phyloP scores from a whole-genome alignment of 2,329 filamentous ascomycete genomes.

The Botrytis cinerea region DNA sequence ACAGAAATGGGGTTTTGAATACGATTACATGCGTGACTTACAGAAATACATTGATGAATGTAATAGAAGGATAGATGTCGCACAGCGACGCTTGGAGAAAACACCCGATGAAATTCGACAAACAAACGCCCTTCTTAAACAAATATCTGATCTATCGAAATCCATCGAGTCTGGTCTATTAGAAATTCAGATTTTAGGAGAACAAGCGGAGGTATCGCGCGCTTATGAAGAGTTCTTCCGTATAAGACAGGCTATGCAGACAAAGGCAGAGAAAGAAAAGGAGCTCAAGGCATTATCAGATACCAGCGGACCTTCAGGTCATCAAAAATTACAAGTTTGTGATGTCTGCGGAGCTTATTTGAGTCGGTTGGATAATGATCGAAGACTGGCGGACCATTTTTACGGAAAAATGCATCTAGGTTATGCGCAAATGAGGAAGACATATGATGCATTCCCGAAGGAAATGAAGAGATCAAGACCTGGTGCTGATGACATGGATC shows the following conservation, averaged over 20 bases:
- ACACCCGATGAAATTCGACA: conserved; percentile 96
- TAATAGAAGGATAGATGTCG: conserved; percentile 87
- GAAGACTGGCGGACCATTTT: conserved; percentile 92
- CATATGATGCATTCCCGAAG: conserved; percentile 81
- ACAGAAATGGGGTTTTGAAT: conserved; percentile 77
- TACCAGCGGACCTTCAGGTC: conserved; percentile 87
- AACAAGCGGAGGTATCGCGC: conserved; percentile 75
- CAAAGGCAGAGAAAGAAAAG: conserved; percentile 80
- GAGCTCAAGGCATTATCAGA: conserved; percentile 90
- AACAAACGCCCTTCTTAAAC: conserved; percentile 85
- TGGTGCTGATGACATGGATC: conserved; percentile 54
- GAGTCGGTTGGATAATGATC: conserved; percentile 88
- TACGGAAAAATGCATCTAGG: conserved; percentile 99
- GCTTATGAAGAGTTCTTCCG: conserved; percentile 88
- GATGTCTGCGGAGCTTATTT: conserved; percentile 97
- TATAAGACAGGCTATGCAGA: conserved; percentile 74
- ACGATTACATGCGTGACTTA: conserved; percentile 94
- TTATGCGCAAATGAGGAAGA: conserved; percentile 97
- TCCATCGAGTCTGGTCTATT: conserved; percentile 80
- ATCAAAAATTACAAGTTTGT: conserved; percentile 98
- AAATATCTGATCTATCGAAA: conserved; percentile 76
- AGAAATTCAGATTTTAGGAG: conserved; percentile 83
- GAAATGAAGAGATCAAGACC: conserved; percentile 74
- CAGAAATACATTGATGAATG: conserved; percentile 97
- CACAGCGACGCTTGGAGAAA: conserved; percentile 90